Evolutionary conservation across 495 filamentous ascomycete genomes (phyloP).

Genomic region (Neurospora sp.): DNA sequence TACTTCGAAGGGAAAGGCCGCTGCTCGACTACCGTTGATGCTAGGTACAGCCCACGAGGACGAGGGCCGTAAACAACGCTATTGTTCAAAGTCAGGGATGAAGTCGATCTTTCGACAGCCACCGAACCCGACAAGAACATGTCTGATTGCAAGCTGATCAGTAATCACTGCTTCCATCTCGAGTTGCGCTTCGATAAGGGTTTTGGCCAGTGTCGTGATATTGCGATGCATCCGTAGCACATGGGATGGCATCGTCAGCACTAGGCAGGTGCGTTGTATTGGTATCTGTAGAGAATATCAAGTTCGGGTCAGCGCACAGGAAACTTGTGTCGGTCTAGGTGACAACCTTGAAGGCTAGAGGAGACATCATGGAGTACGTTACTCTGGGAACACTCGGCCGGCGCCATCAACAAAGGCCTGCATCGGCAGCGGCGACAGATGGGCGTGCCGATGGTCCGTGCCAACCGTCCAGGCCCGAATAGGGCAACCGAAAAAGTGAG

Average conservation of each 20-base stretch:
- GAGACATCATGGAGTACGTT: neutral
- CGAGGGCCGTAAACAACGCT: neutral
- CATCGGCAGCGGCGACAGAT: neutral
- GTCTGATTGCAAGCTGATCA: neutral
- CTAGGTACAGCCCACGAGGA: neutral
- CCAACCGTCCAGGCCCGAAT: neutral
- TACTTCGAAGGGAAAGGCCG: neutral
- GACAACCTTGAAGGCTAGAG: neutral
- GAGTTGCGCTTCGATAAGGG: neutral
- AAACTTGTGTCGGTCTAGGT: neutral
- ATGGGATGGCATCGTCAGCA: neutral
- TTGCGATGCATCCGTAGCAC: neutral
- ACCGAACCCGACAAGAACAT: neutral
- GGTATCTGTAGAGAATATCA: neutral
- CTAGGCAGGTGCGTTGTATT: neutral
- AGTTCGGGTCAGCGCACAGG: neutral
- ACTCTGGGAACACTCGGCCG: neutral
- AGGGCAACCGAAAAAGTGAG: neutral
- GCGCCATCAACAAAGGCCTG: neutral
- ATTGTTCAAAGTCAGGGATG: neutral
- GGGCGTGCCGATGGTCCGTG: neutral
- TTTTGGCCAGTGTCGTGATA: neutral
- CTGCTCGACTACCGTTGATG: neutral
- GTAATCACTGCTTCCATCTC: neutral
- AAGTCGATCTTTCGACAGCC: neutral